phyloP scores from a whole-genome alignment of 768 basidiomycete species.

The Symmetrospora coprosmae region DNA sequence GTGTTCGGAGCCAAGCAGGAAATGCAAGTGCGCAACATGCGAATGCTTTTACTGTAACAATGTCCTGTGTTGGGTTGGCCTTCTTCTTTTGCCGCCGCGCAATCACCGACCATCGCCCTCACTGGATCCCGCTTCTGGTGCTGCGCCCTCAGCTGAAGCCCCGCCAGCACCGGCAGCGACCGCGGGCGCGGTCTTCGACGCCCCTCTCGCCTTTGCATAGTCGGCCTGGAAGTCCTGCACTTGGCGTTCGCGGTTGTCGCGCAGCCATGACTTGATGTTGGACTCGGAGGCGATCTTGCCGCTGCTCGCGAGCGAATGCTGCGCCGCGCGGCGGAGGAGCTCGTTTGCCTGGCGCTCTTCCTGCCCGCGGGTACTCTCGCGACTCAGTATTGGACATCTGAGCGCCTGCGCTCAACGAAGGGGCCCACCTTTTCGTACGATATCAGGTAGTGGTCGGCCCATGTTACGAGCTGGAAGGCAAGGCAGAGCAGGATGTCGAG shows the following conservation, averaged over 20 bases:
- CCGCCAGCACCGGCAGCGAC: no score
- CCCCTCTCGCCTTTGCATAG: background rate
- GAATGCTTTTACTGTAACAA: no score
- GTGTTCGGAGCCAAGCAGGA: no score
- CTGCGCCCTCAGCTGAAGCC: no score
- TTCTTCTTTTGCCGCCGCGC: no score
- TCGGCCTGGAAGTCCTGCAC: background rate
- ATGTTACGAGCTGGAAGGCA: slow-evolving; percentile 4
- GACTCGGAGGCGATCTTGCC: slow-evolving; percentile 2
- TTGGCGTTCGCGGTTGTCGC: background rate
- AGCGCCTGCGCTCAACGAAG: background rate
- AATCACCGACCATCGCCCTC: no score
- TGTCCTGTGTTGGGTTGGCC: no score
- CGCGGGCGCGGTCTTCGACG: no score
- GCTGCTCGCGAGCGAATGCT: background rate
- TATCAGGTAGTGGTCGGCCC: slow-evolving; percentile 14
- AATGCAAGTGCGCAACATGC: no score
- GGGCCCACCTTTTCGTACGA: background rate
- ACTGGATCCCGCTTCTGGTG: no score
- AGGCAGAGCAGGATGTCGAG: background rate
- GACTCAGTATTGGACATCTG: background rate
- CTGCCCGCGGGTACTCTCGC: background rate
- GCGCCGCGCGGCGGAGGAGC: background rate
- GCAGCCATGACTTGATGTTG: slow-evolving; percentile 10
- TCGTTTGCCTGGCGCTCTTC: slow-evolving; percentile 5